These are phyloP conservation scores for Plasmodium gonderi DNA, from an alignment of 169 alveolate genomes.

Conservation along the genomic window DNA sequence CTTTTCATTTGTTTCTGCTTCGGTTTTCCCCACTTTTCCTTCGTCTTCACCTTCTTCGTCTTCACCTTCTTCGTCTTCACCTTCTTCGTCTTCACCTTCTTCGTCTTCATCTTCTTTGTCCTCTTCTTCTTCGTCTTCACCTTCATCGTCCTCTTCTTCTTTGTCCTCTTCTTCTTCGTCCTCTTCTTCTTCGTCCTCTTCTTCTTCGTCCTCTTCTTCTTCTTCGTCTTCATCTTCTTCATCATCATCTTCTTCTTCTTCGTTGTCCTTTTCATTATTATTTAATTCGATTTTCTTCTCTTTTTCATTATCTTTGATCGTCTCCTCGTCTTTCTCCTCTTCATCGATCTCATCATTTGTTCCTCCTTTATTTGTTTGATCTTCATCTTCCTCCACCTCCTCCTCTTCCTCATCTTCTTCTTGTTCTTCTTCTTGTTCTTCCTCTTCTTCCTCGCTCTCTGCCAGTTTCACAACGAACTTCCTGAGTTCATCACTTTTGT, in stretches of 20 bases:
- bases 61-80: neutral
- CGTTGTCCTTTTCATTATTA: neutral
- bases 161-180: constrained; percentile 10
- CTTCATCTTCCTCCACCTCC: neutral
- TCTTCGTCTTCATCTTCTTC: constrained; percentile 7
- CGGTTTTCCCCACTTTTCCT: neutral
- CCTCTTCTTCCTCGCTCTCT: neutral
- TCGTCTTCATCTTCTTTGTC: neutral
- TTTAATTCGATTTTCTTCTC: neutral
- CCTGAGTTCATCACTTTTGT: neutral
- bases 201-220: neutral
- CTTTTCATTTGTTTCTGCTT: neutral
- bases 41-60: neutral
- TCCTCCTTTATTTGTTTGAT: neutral
- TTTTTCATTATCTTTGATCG: neutral
- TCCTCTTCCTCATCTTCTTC: neutral
- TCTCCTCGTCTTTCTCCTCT: constrained; percentile 1
- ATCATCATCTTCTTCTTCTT: neutral
- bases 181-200: constrained; percentile 16
- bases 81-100: neutral
- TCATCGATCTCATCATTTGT: neutral
- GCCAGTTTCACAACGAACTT: neutral
- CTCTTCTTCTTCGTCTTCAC: neutral
- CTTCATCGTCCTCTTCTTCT: neutral
- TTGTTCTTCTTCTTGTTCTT: neutral